Base-by-base conservation (phyloP, 208 protist genomes). In the Leishmania lainsoni region DNA sequence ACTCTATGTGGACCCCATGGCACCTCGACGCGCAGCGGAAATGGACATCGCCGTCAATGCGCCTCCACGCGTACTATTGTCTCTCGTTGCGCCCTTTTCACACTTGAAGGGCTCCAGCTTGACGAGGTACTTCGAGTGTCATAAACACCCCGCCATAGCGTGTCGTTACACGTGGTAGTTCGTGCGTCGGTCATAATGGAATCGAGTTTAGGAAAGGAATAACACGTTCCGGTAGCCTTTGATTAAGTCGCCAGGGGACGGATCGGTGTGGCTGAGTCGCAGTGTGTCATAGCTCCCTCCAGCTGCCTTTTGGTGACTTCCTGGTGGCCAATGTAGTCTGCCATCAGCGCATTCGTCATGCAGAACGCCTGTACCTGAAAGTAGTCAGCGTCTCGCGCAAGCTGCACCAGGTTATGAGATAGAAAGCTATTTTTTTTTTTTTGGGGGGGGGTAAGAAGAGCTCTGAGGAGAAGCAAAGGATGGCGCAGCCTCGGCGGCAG, bases 261-360 rank as follows among this genome's bases (percentile, higher is more conserved):
- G 8, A 29, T 29, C 16, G n/a, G 26, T 14, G 26, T 29, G 4
- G 61, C 61, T 8, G 61, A n/a, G 35, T 51, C 66, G 66, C 39
- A 2, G 66, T 29, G 73, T 45, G 73, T 5, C 2, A 74, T 32
- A 42, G n/a, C 0, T 0, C 61, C 61, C 6, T 39, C 54, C 16
- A 83, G n/a, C 12, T 51, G 59, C 2, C 20, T n/a, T 10, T 51
- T 22, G 17, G 70, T 51, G 63, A 75, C 66, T 3, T 79, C 74
- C 52, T 83, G 74, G 39, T 70, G 45, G 3, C 65, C 80, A 1
- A 75, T 69, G 45, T 70, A 76, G 45, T 66, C 80, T 35, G 68
- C 79, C 48, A 78, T 39, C 6, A 20, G 45, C 8, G 54, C 74
- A 17, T 48, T 17, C 49, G 45, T 66, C 0, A 32, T 66, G 1